phyloP scores from a whole-genome alignment of 163 green algal species.

The Chlamydomonas reinhardtii region DNA sequence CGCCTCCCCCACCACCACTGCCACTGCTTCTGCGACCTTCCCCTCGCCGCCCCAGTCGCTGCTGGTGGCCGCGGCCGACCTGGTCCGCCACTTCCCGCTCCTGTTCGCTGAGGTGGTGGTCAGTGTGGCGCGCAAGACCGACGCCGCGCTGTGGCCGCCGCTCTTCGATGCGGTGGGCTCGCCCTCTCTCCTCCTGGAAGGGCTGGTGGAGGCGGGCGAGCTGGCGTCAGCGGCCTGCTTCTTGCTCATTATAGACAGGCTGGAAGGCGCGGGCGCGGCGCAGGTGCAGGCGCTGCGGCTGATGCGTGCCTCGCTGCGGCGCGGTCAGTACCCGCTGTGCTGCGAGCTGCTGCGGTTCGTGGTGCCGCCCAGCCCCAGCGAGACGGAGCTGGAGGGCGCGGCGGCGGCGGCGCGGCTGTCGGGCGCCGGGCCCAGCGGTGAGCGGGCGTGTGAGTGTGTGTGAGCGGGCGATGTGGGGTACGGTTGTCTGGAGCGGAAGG shows the following conservation, averaged over 20 bases:
- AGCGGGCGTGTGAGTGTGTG: too few species aligned
- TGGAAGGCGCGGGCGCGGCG: constrained; percentile 77
- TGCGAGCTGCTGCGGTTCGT: constrained; percentile 90
- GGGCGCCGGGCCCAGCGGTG: background rate
- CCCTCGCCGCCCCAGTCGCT: constrained; percentile 50
- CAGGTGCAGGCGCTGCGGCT: constrained; percentile 75
- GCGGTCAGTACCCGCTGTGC: constrained; percentile 76
- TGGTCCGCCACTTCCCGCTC: constrained; percentile 72
- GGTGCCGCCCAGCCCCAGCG: constrained; percentile 60
- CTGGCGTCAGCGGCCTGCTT: constrained; percentile 68
- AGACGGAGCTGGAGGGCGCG: background rate
- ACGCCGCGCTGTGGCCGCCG: constrained; percentile 88
- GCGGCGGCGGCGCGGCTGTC: too few species aligned
- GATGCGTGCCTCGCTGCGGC: constrained; percentile 71
- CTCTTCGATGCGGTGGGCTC: constrained; percentile 89
- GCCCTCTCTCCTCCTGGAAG: constrained; percentile 77
- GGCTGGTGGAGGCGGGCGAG: constrained; percentile 73
- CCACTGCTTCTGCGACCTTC: background rate
- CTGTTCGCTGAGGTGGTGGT: constrained; percentile 82
- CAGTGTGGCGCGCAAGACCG: constrained; percentile 90
- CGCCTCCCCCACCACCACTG: too few species aligned
- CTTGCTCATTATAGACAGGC: constrained; percentile 71
- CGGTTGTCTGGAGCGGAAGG: too few species aligned
- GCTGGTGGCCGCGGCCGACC: constrained; percentile 58
- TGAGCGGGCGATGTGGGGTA: too few species aligned